Evolutionary conservation across 345 rosid genomes (phyloP).

Genomic region (Populus simonii): DNA sequence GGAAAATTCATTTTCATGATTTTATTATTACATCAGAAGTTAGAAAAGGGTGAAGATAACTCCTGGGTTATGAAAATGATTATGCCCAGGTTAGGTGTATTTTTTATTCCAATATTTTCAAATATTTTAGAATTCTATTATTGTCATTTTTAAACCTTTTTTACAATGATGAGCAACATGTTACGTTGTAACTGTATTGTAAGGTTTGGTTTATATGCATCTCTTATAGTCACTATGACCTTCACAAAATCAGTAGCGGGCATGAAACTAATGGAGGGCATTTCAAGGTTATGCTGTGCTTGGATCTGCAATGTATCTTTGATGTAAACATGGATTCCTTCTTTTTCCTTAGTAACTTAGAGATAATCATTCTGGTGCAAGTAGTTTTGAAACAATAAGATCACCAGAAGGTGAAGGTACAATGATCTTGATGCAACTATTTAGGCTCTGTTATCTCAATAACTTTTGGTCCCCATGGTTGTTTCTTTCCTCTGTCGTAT

Average conservation of each 20-base stretch:
- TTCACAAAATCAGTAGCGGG: conserved; percentile 16
- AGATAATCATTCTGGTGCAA: conserved; percentile 17
- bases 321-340: conserved; percentile 10
- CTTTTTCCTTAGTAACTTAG: conserved; percentile 13
- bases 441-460: conserved; percentile 7
- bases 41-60: conserved; percentile 34
- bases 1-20: conserved; percentile 44
- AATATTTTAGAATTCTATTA: conserved; percentile 23
- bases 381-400: conserved; percentile 16
- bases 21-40: conserved; percentile 42
- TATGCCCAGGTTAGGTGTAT: conserved; percentile 29
- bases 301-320: neutral
- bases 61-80: conserved; percentile 30
- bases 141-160: conserved; percentile 20
- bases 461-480: neutral
- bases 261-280: neutral
- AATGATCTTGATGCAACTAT: conserved; percentile 32
- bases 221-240: conserved; percentile 25
- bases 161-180: conserved; percentile 15
- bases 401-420: neutral
- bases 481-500: neutral
- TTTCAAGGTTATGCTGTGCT: conserved; percentile 1
- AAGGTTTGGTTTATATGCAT: conserved; percentile 13
- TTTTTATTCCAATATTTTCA: conserved; percentile 27
- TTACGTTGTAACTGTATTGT: conserved; percentile 16